Conservation (phyloP, 176 grass and related monocot genomes). For the Musa itinerans region DNA sequence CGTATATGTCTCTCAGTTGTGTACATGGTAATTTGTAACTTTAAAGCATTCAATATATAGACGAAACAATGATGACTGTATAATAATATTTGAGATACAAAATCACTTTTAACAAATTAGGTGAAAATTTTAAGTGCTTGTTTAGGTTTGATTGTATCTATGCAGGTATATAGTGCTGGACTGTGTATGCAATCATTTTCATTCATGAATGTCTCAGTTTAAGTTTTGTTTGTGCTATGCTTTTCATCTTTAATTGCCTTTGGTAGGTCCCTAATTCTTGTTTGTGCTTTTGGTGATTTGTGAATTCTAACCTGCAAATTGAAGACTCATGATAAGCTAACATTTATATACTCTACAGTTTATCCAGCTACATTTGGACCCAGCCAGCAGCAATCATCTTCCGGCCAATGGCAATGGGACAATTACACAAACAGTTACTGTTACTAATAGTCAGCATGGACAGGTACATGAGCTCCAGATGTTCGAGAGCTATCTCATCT, state of each 20-base stretch:
- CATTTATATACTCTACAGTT: conserved; percentile 52
- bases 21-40: not conserved
- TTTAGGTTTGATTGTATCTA: no score
- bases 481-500: not conserved
- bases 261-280: no score
- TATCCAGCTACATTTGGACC: conserved; percentile 68
- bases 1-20: not conserved
- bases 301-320: not conserved
- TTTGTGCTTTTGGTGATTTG: conserved; percentile 4
- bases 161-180: no score
- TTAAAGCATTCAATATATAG: no score
- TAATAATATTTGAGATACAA: no score
- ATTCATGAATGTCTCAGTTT: no score
- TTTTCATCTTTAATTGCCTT: no score
- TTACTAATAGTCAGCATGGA: conserved; percentile 86
- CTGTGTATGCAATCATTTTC: no score
- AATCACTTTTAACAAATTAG: no score
- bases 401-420: conserved; percentile 51
- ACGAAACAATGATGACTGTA: no score
- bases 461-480: conserved; percentile 45
- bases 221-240: no score
- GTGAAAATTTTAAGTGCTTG: no score
- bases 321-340: conserved; percentile 6
- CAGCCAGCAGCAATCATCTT: conserved; percentile 76
- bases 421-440: conserved; percentile 64